Conservation (phyloP, 768 basidiomycete genomes). For the Pilatotrama ljubarskyi region DNA sequence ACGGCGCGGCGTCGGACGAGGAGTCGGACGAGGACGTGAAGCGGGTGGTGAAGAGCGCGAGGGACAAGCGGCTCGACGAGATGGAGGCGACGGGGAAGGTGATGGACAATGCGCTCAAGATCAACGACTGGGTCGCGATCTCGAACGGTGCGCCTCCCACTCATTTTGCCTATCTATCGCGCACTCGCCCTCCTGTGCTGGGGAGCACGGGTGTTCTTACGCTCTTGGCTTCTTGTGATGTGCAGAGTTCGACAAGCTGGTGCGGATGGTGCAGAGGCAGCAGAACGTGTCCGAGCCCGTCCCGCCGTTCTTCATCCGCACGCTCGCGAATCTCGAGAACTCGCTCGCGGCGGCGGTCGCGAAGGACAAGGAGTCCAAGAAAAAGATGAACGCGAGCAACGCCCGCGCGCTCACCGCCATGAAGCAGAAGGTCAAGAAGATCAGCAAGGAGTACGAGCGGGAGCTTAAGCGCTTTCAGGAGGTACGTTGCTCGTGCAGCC, state of each 20-base stretch:
- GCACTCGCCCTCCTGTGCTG: not conserved
- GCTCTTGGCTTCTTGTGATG: not conserved
- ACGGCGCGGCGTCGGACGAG: constrained; percentile 49
- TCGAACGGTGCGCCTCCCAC: constrained; percentile 64
- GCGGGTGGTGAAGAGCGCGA: constrained; percentile 79
- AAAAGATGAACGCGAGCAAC: constrained; percentile 95
- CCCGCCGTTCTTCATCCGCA: constrained; percentile 83
- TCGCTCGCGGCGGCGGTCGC: constrained; percentile 71
- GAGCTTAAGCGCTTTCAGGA: constrained; percentile 78
- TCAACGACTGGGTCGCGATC: constrained; percentile 95
- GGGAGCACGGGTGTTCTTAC: not conserved
- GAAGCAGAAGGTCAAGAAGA: constrained; percentile 97
- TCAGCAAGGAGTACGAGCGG: constrained; percentile 82
- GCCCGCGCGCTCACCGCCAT: constrained; percentile 94
- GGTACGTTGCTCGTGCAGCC: constrained; percentile 43
- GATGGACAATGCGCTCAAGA: constrained; percentile 94
- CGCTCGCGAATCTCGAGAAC: constrained; percentile 70
- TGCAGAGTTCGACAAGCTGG: constrained; percentile 95
- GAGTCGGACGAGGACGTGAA: constrained; percentile 70
- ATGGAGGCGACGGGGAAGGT: constrained; percentile 90
- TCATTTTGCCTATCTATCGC: not conserved
- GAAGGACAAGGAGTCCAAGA: constrained; percentile 90
- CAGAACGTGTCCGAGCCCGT: constrained; percentile 84
- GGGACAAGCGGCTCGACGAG: constrained; percentile 90
- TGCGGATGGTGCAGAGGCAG: constrained; percentile 86